These are phyloP conservation scores for Haplosporangium sp. DNA, from an alignment of 371 early-diverging fungal genomes.

Conservation along the genomic window DNA sequence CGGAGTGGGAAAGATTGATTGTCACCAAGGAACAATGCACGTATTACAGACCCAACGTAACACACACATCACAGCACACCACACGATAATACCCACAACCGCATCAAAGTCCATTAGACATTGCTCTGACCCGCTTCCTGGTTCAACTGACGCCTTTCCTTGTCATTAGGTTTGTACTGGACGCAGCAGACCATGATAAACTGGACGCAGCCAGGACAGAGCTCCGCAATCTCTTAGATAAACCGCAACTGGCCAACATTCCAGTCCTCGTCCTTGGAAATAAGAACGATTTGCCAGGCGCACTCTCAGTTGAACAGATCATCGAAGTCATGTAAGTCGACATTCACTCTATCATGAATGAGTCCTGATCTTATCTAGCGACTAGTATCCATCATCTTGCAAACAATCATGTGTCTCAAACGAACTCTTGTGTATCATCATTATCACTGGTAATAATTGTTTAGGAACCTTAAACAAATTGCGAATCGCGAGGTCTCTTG, in stretches of 20 bases:
- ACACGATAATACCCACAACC: too few relatives aligned
- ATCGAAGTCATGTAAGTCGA: conserved; percentile 85
- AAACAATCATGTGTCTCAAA: too few relatives aligned
- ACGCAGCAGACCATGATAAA: conserved; percentile 94
- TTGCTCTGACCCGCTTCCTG: background rate
- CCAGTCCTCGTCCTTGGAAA: conserved; percentile 98
- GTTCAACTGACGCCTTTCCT: background rate
- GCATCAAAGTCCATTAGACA: too few relatives aligned
- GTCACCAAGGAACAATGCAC: too few relatives aligned
- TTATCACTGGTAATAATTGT: conserved; percentile 3
- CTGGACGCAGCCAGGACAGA: conserved; percentile 93
- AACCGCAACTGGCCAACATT: conserved; percentile 91
- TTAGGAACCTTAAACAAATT: conserved; percentile 88
- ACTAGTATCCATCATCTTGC: too few relatives aligned
- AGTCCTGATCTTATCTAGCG: too few relatives aligned
- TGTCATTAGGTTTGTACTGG: conserved; percentile 87
- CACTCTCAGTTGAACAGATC: conserved; percentile 90
- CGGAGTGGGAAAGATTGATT: too few relatives aligned
- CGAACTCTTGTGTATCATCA: background rate
- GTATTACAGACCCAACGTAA: too few relatives aligned
- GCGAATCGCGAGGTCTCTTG: conserved; percentile 97
- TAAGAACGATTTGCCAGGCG: conserved; percentile 96
- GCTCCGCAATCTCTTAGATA: conserved; percentile 89
- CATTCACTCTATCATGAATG: too few relatives aligned
- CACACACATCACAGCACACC: too few relatives aligned